phyloP scores from a whole-genome alignment of 345 rosid genomes.

The Excoecaria agallocha region DNA sequence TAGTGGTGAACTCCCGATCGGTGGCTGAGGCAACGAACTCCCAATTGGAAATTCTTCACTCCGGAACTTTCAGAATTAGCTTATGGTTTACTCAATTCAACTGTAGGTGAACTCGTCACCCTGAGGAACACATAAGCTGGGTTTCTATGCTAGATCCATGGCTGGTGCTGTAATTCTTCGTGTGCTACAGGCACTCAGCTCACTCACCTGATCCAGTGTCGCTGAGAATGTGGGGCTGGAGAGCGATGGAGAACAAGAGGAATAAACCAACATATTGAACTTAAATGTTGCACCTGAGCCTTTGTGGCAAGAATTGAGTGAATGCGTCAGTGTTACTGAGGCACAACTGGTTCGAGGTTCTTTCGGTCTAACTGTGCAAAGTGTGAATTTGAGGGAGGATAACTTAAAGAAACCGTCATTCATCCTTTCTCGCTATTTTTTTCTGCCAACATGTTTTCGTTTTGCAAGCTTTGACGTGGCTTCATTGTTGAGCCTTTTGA shows the following conservation, averaged over 20 bases:
- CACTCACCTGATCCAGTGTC: constrained; percentile 46
- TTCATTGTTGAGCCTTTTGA: no score
- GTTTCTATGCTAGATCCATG: constrained; percentile 83
- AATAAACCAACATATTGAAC: constrained; percentile 68
- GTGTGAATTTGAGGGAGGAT: constrained; percentile 49
- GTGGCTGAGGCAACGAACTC: no score
- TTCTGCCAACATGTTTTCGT: no score
- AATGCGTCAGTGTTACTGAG: constrained; percentile 83
- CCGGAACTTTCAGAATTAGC: constrained; percentile 72
- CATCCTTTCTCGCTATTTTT: no score
- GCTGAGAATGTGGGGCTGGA: constrained; percentile 37
- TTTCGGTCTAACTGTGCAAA: constrained; percentile 35
- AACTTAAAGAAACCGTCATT: no score
- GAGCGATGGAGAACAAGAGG: constrained; percentile 57
- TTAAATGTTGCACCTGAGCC: constrained; percentile 75
- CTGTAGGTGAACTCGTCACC: constrained; percentile 72
- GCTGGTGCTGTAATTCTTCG: constrained; percentile 91
- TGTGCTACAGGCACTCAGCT: constrained; percentile 82
- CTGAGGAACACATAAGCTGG: constrained; percentile 75
- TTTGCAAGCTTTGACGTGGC: no score
- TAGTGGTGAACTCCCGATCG: no score
- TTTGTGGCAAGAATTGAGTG: constrained; percentile 88
- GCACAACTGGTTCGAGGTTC: constrained; percentile 69
- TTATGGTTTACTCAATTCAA: constrained; percentile 68
- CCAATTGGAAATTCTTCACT: constrained; percentile 64